These are phyloP conservation scores for Trichoderma atrobrunneum DNA, from an alignment of 2,329 filamentous ascomycete genomes.

Conservation along the genomic window DNA sequence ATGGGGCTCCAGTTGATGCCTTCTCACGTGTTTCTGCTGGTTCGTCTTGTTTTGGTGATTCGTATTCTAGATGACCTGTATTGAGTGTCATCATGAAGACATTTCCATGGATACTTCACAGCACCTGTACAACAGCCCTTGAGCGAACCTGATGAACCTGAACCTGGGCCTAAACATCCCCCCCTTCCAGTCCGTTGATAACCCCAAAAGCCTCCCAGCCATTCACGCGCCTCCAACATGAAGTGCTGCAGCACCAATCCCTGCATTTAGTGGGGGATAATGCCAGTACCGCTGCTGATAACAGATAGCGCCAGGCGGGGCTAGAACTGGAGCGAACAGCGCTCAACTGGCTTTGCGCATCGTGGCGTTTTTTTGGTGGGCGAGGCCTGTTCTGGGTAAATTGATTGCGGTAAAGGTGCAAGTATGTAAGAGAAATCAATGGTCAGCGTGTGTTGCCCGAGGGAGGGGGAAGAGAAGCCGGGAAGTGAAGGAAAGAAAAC, in stretches of 20 bases:
- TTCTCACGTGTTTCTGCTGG: not conserved
- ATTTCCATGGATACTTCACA: no score
- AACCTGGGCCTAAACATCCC: not conserved
- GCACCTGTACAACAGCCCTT: no score
- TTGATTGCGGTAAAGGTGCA: not conserved
- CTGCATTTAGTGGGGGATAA: slow-evolving; percentile 12
- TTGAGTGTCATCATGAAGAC: not conserved
- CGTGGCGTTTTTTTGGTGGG: not conserved
- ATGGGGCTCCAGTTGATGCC: not conserved
- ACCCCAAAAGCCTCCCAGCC: not conserved
- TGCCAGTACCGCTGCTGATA: slow-evolving; percentile 1
- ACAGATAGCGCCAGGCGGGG: slow-evolving; percentile 11
- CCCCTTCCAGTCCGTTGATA: slow-evolving; percentile 1
- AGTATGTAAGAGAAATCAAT: slow-evolving; percentile 11
- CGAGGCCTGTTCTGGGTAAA: slow-evolving; percentile 7
- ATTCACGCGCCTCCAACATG: slow-evolving; percentile 11
- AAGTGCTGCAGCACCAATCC: slow-evolving; percentile 13
- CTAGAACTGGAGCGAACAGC: not conserved
- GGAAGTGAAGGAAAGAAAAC: not conserved
- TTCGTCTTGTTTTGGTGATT: not conserved
- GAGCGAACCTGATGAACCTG: not conserved
- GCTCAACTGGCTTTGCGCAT: not conserved
- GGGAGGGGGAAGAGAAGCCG: not conserved
- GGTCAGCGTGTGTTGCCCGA: not conserved
- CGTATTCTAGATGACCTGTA: not conserved